Base-by-base conservation (phyloP, 75 land plant genomes). In the Azolla pinnata region DNA sequence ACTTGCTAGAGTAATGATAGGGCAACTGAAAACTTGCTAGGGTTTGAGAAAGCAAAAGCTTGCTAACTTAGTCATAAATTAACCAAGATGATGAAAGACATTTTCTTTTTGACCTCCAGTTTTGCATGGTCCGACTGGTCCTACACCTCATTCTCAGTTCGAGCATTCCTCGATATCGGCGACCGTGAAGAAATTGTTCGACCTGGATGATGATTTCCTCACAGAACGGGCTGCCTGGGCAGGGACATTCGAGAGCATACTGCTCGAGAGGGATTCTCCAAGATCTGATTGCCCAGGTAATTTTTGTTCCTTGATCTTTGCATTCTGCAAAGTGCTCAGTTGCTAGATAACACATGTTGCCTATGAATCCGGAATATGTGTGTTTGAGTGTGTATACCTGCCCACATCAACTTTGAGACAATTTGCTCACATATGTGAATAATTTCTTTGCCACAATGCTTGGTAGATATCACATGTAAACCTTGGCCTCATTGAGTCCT, bases 151-250 rank as follows among this genome's bases (percentile, higher is more conserved):
- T 49, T 91, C 97, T 3, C 89, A 91, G 67, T 91, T 44, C 40
- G 97, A 91, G 82, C 97, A 91, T 44, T 91, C 97, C 0, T 91
- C 97, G 4, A 71, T 90, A 14, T 81, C 97, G 1, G 97, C 97
- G 19, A 87, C 97, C 0, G 72, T 87, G n/a, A 91, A 82, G 81
- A 91, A 91, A 67, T 66, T 91, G 10, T 91, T 84, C 82, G 84
- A 87, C 56, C 81, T 91, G 4, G 17, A 54, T 0, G 71, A 82
- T 7, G 72, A 75, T 48, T 90, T 75, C 72, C 65, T 91, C 64
- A 91, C 97, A 5, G 50, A 72, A 23, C 69, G 97, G 62, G 97
- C 87, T 78, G 88, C 88, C 5, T 91, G 97, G 97, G 97, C 97
- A 46, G 93, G 93, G 0, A 91, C 97, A 19, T 91, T 91, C 45